A percentile compares a stretch with the other conserved stretches of the same genome.
These are phyloP conservation scores for Hypomontagnella submonticulosa DNA, from an alignment of 495 filamentous ascomycete genomes.

Conservation along the genomic window DNA sequence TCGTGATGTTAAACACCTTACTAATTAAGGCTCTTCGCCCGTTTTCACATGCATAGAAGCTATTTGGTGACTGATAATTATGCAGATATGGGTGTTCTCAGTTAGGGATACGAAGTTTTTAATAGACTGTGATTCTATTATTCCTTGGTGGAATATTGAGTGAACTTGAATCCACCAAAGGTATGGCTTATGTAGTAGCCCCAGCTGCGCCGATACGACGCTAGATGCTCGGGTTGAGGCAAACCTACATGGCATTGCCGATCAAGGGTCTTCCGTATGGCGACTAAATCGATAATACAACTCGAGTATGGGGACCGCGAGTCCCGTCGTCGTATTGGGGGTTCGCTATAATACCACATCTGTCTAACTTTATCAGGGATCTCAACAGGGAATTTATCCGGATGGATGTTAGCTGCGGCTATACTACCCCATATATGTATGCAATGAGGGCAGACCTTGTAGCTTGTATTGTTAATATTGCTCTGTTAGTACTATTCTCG, in stretches of 20 bases:
- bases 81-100: too few species aligned
- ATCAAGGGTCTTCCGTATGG: slow-evolving; percentile 14
- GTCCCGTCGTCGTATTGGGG: slow-evolving; percentile 5
- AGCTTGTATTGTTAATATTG: slow-evolving; percentile 2
- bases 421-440: slow-evolving; percentile 13
- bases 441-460: slow-evolving; percentile 1
- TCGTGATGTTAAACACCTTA: too few species aligned
- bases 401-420: slow-evolving; percentile 16
- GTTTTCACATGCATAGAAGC: too few species aligned
- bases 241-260: neutral
- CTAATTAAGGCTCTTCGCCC: too few species aligned
- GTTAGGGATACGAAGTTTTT: too few species aligned
- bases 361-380: neutral
- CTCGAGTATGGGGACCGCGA: neutral
- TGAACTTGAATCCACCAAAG: slow-evolving; percentile 1
- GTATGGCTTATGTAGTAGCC: neutral
- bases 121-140: too few species aligned
- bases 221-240: slow-evolving; percentile 7
- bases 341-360: slow-evolving; percentile 1
- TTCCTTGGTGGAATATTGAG: too few species aligned
- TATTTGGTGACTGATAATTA: too few species aligned
- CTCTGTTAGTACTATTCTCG: neutral
- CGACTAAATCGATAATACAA: neutral
- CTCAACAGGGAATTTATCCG: slow-evolving; percentile 28
- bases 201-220: slow-evolving; percentile 29